phyloP scores from a whole-genome alignment of 306 rosid species.

The barrel medic (Medicago truncatula) region DNA sequence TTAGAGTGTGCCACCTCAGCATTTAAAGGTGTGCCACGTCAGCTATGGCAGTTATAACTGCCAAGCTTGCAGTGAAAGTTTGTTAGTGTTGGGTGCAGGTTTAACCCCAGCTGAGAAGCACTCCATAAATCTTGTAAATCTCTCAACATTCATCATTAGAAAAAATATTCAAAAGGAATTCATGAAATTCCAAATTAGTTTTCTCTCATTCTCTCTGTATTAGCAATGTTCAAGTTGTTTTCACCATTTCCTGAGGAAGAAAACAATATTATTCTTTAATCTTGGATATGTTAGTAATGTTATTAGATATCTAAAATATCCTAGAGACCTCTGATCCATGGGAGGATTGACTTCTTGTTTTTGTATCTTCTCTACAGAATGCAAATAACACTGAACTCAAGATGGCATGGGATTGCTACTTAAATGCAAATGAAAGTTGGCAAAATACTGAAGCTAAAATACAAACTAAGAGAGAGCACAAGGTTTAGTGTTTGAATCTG shows the following conservation, averaged over 20 bases:
- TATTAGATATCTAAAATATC: conserved; percentile 27
- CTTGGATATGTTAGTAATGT: not conserved
- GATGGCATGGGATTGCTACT: conserved; percentile 71
- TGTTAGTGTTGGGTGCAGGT: conserved; percentile 1
- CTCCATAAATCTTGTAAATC: not conserved
- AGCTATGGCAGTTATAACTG: not conserved
- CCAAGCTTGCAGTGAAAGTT: not conserved
- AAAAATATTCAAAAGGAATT: not conserved
- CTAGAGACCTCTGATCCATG: conserved; percentile 8
- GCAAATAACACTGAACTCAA: conserved; percentile 67
- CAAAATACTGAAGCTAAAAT: conserved; percentile 65
- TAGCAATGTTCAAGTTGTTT: conserved; percentile 3
- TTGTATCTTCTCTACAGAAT: conserved; percentile 52
- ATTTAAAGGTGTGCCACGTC: not conserved
- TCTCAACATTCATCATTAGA: not conserved
- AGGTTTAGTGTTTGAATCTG: conserved; percentile 60
- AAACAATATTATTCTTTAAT: conserved; percentile 19
- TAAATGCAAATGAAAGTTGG: conserved; percentile 72
- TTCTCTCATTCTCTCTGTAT: not conserved
- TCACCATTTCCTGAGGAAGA: conserved; percentile 26
- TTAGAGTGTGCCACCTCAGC: not conserved
- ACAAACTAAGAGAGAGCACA: conserved; percentile 63
- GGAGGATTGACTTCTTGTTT: conserved; percentile 1
- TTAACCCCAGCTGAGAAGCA: conserved; percentile 1
- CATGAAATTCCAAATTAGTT: not conserved